Evolutionary conservation across 345 rosid species (phyloP).

Genomic region (Aquilaria malaccensis): DNA sequence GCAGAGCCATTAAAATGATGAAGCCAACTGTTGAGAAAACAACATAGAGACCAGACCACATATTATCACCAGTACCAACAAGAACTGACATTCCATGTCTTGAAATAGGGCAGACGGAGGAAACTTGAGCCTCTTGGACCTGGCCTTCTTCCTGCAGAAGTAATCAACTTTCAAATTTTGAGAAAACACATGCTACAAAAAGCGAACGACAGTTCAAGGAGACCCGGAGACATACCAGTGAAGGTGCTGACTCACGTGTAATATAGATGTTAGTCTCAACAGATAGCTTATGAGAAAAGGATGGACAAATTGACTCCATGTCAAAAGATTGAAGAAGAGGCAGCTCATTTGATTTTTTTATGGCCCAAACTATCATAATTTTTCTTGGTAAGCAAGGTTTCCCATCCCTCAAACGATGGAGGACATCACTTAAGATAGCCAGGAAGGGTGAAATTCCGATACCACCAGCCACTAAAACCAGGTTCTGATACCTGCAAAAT

Average conservation of each 20-base stretch:
- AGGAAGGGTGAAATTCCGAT: constrained; percentile 88
- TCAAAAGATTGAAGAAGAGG: constrained; percentile 56
- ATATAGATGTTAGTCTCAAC: constrained; percentile 52
- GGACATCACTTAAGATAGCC: constrained; percentile 72
- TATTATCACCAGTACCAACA: constrained; percentile 70
- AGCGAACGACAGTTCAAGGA: no score
- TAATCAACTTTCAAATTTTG: not conserved
- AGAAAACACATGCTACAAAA: no score
- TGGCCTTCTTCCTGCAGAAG: constrained; percentile 72
- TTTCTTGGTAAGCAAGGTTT: constrained; percentile 62
- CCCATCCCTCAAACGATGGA: constrained; percentile 58
- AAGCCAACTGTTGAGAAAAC: constrained; percentile 53
- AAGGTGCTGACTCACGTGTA: constrained; percentile 70
- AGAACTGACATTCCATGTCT: constrained; percentile 56
- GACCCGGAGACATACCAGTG: constrained; percentile 36
- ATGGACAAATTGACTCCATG: constrained; percentile 56
- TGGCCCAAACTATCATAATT: constrained; percentile 71
- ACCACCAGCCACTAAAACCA: constrained; percentile 87
- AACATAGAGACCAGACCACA: constrained; percentile 73
- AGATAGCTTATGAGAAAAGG: constrained; percentile 40
- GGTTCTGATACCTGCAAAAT: constrained; percentile 62
- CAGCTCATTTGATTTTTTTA: constrained; percentile 72
- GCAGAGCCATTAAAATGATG: constrained; percentile 28
- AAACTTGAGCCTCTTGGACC: constrained; percentile 14
- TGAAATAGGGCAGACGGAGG: constrained; percentile 22